phyloP scores from a whole-genome alignment of 495 filamentous ascomycete species.

The Talaromyces thailandensis region DNA sequence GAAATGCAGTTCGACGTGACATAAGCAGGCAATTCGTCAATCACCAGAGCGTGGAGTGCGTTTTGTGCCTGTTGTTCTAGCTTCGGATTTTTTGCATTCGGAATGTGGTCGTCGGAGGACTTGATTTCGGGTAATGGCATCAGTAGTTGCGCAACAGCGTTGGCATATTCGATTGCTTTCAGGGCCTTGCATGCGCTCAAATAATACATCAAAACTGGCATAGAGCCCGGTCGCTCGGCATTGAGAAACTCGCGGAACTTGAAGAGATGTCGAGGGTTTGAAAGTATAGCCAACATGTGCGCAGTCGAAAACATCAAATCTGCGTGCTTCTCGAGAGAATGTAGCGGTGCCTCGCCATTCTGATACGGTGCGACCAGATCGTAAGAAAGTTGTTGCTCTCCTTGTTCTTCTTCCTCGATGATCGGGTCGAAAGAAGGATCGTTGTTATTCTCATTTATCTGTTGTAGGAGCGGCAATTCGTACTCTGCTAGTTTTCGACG shows the following conservation, averaged over 20 bases:
- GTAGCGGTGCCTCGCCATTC: slow-evolving; percentile 18
- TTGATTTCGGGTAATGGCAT: slow-evolving; percentile 37
- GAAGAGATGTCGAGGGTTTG: slow-evolving; percentile 58
- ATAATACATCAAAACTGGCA: slow-evolving; percentile 57
- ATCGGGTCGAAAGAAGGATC: slow-evolving; percentile 20
- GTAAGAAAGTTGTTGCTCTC: slow-evolving; percentile 14
- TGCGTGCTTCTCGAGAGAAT: slow-evolving; percentile 48
- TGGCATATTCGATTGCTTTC: slow-evolving; percentile 63
- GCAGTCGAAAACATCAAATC: slow-evolving; percentile 56
- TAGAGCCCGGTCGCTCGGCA: slow-evolving; percentile 60
- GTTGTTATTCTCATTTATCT: slow-evolving; percentile 21
- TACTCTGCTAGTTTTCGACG: slow-evolving; percentile 18
- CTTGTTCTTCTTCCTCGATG: slow-evolving; percentile 11
- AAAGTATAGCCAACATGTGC: slow-evolving; percentile 51
- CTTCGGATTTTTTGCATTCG: slow-evolving; percentile 39
- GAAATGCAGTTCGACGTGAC: slow-evolving; percentile 40
- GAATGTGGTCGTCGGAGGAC: slow-evolving; percentile 32
- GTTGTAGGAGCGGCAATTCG: slow-evolving; percentile 23
- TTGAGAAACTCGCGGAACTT: slow-evolving; percentile 59
- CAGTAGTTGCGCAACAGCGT: slow-evolving; percentile 45
- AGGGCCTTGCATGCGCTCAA: slow-evolving; percentile 56
- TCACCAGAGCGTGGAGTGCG: slow-evolving; percentile 50
- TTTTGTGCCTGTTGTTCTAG: slow-evolving; percentile 49
- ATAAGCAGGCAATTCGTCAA: slow-evolving; percentile 62
- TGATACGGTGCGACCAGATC: slow-evolving; percentile 24